These are phyloP conservation scores for Dactylis glomerata DNA, from an alignment of 176 grass and related monocot species.

Conservation along the genomic window DNA sequence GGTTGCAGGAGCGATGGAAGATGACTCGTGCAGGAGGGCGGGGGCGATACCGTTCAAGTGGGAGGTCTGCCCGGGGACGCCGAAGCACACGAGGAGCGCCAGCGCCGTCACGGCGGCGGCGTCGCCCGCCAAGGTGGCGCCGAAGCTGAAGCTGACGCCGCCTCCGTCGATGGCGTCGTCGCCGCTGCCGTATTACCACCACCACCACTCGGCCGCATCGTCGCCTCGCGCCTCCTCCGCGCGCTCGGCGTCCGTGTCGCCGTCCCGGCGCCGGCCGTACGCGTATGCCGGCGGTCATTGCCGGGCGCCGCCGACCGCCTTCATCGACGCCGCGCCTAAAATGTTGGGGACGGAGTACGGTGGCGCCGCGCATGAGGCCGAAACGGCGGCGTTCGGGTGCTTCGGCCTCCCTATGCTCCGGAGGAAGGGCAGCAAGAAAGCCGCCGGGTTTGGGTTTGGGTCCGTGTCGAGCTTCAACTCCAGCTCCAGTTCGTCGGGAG, in stretches of 20 bases:
- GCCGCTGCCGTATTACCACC: slow-evolving; percentile 29
- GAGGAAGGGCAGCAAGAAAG: slow-evolving; percentile 33
- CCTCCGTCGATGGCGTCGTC: slow-evolving; percentile 51
- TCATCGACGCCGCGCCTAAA: slow-evolving; percentile 36
- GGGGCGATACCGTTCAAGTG: slow-evolving; percentile 80
- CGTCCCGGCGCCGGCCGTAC: slow-evolving; percentile 20
- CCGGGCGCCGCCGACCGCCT: slow-evolving; percentile 24
- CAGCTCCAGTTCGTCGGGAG: slow-evolving; percentile 27
- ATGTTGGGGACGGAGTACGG: not conserved
- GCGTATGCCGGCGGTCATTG: not conserved
- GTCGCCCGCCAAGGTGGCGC: not conserved
- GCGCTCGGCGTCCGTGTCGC: slow-evolving; percentile 43
- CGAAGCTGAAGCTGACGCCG: slow-evolving; percentile 49
- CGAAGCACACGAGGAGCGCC: slow-evolving; percentile 47
- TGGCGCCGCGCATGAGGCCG: not conserved
- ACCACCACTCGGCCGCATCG: slow-evolving; percentile 13
- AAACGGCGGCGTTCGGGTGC: slow-evolving; percentile 16
- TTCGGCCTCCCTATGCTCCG: slow-evolving; percentile 42
- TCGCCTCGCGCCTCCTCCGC: slow-evolving; percentile 16
- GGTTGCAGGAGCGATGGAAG: slow-evolving; percentile 39
- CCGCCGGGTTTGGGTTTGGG: not conserved
- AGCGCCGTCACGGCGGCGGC: not conserved
- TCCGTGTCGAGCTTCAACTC: not conserved
- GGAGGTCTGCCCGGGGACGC: slow-evolving; percentile 77
- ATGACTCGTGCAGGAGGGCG: slow-evolving; percentile 69